Percentiles rank a stretch among this genome's conserved stretches.
Conservation (phyloP, 2,329 filamentous ascomycete species). For the Penicillium sclerotiorum region DNA sequence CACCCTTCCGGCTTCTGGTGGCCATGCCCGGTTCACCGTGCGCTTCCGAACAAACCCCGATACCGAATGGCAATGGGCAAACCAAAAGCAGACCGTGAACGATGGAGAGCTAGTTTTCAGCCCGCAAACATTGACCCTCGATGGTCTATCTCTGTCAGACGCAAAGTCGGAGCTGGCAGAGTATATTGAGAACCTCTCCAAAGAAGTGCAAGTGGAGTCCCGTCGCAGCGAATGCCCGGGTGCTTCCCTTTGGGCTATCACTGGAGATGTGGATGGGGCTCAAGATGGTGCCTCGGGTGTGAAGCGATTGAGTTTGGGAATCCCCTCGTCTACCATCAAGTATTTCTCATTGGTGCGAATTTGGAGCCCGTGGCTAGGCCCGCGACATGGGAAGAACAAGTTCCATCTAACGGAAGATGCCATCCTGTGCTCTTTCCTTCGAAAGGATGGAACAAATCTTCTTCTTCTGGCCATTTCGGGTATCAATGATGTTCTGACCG, state of each 20-base stretch:
- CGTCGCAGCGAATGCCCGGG: constrained; percentile 45
- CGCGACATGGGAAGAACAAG: constrained; percentile 72
- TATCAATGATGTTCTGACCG: constrained; percentile 67
- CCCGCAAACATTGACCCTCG: constrained; percentile 21
- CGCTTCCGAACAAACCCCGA: constrained; percentile 44
- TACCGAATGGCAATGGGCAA: constrained; percentile 49
- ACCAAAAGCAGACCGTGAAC: constrained; percentile 40
- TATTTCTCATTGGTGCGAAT: constrained; percentile 83
- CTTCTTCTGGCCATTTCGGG: constrained; percentile 80
- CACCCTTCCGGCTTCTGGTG: constrained; percentile 28
- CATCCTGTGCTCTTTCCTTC: constrained; percentile 76
- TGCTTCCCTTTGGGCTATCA: constrained; percentile 48
- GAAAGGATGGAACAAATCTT: constrained; percentile 69
- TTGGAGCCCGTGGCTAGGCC: constrained; percentile 83
- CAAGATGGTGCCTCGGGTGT: constrained; percentile 58
- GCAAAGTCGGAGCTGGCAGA: constrained; percentile 25
- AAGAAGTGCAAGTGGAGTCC: constrained; percentile 36
- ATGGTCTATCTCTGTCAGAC: constrained; percentile 9
- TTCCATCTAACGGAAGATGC: constrained; percentile 77
- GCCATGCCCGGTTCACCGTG: constrained; percentile 45
- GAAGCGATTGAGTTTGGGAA: constrained; percentile 62
- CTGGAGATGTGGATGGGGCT: constrained; percentile 62
- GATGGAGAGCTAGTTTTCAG: constrained; percentile 49
- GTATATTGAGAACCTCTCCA: constrained; percentile 40
- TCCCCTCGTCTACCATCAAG: constrained; percentile 65